Conservation (phyloP, 805 yeast species). For the Phaffomyces opuntiae region DNA sequence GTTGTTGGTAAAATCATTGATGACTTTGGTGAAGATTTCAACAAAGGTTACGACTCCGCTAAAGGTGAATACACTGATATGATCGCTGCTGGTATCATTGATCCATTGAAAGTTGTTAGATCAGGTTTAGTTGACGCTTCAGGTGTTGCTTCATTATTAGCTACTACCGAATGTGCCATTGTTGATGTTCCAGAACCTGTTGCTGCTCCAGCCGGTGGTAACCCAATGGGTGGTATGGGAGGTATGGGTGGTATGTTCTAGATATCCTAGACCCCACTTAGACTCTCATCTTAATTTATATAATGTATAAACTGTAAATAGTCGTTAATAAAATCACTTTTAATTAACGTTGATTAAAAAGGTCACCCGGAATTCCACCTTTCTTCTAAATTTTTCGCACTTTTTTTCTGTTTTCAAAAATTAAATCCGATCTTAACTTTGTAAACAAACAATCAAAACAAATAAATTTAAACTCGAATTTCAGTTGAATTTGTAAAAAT, state of each 20-base stretch:
- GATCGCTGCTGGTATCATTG: slow-evolving; percentile 96
- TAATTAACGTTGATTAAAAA: no score
- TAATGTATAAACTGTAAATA: slow-evolving; percentile 5
- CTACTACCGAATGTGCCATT: slow-evolving; percentile 97
- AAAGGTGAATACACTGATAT: slow-evolving; percentile 92
- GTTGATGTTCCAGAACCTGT: slow-evolving; percentile 89
- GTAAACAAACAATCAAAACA: slow-evolving; percentile 9
- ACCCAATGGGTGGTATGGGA: slow-evolving; percentile 49
- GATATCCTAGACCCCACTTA: no score
- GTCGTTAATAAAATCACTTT: not conserved
- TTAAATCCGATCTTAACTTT: slow-evolving; percentile 8
- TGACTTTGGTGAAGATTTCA: slow-evolving; percentile 60
- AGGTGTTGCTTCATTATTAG: slow-evolving; percentile 95
- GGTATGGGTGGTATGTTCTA: slow-evolving; percentile 56
- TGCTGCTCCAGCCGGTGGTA: slow-evolving; percentile 28
- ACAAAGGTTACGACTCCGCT: slow-evolving; percentile 88
- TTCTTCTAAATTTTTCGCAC: not conserved
- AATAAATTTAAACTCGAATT: not conserved
- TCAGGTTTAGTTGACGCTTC: slow-evolving; percentile 94
- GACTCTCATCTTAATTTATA: no score
- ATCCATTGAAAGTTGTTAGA: slow-evolving; percentile 98
- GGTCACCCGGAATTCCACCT: not conserved
- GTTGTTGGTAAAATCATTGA: slow-evolving; percentile 79
- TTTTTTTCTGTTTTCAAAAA: not conserved
- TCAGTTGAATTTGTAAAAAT: not conserved